These are phyloP conservation scores for Neltuma alba DNA, from an alignment of 306 rosid genomes.

Conservation along the genomic window DNA sequence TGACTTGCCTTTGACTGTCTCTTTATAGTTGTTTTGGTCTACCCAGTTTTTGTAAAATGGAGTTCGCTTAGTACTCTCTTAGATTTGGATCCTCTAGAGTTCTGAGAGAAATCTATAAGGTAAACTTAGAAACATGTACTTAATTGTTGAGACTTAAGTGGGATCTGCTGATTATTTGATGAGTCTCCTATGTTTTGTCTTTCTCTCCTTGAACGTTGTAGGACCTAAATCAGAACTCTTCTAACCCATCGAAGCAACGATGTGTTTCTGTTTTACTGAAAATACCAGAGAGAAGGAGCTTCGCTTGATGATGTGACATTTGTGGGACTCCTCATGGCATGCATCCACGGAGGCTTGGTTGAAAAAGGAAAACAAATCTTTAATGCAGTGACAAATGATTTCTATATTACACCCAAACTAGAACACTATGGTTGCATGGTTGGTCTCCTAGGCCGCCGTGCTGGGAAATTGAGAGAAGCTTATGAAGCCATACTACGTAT, in stretches of 20 bases:
- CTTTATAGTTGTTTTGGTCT: neutral
- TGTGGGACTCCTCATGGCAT: conserved; percentile 80
- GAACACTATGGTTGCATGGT: conserved; percentile 82
- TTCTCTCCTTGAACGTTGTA: neutral
- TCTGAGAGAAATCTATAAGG: neutral
- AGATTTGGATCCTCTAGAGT: neutral
- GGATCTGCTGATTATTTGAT: neutral
- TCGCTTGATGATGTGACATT: conserved; percentile 72
- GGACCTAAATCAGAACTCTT: neutral
- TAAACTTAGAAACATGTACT: neutral
- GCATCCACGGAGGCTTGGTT: conserved; percentile 78
- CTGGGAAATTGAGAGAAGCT: conserved; percentile 62
- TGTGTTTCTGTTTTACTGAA: conserved; percentile 17
- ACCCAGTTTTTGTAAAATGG: neutral
- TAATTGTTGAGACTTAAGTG: neutral
- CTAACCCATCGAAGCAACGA: conserved; percentile 10
- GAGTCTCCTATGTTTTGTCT: neutral
- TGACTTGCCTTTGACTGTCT: neutral
- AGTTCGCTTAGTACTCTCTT: neutral
- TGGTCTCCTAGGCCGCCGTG: conserved; percentile 77
- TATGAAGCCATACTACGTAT: conserved; percentile 52
- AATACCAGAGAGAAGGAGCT: conserved; percentile 49
- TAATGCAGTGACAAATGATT: conserved; percentile 51
- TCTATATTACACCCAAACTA: conserved; percentile 61
- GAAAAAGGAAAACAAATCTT: conserved; percentile 59